These are phyloP conservation scores for Lyophyllum semitale DNA, from an alignment of 768 basidiomycete species.

Conservation along the genomic window DNA sequence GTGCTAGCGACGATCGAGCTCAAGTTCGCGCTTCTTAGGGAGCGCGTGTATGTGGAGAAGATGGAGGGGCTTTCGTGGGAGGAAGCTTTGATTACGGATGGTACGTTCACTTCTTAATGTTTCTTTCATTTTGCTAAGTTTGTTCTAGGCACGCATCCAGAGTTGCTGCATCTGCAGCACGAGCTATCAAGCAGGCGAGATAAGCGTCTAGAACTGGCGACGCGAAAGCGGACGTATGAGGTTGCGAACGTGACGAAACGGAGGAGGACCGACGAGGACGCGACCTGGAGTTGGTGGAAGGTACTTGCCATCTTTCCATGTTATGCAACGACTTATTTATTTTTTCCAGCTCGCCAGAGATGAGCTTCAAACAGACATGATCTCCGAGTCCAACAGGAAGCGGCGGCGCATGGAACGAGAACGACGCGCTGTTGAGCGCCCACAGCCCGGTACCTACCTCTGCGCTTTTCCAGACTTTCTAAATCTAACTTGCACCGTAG, in stretches of 20 bases:
- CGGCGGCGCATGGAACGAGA: constrained; percentile 84
- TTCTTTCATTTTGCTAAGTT: constrained; percentile 3
- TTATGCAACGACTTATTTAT: constrained; percentile 11
- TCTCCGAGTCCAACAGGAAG: constrained; percentile 87
- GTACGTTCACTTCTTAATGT: constrained; percentile 43
- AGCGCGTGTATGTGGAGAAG: constrained; percentile 89
- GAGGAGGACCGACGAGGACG: constrained; percentile 68
- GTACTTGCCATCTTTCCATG: constrained; percentile 41
- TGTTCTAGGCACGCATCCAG: constrained; percentile 76
- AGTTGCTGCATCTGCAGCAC: constrained; percentile 77
- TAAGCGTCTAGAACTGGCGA: constrained; percentile 79
- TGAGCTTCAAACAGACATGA: constrained; percentile 82
- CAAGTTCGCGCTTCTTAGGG: constrained; percentile 85
- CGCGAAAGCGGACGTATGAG: constrained; percentile 71
- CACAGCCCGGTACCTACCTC: constrained; percentile 62
- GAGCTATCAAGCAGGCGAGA: constrained; percentile 80
- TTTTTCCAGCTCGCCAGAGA: constrained; percentile 65
- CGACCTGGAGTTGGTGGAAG: constrained; percentile 92
- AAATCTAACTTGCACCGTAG: constrained; percentile 30
- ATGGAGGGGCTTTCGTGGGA: constrained; percentile 92
- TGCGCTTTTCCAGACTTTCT: neutral
- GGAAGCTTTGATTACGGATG: constrained; percentile 75
- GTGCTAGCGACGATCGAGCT: constrained; percentile 89
- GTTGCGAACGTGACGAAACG: constrained; percentile 61
- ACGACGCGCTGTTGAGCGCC: constrained; percentile 74